Conservation (phyloP, 139 green algal genomes). For the Choricystis sp. region DNA sequence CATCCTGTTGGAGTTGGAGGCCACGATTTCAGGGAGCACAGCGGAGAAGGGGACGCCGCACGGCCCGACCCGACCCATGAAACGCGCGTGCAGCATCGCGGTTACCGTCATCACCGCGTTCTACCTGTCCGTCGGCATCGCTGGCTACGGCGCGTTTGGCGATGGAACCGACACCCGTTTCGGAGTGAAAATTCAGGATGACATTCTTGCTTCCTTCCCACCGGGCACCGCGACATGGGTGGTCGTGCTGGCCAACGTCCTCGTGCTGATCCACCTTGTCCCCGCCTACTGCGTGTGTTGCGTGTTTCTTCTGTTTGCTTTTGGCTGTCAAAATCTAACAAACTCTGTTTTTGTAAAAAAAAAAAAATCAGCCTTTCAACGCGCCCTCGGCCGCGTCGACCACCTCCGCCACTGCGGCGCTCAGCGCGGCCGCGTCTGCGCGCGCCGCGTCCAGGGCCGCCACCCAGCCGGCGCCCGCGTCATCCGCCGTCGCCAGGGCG, state of each 20-base stretch:
- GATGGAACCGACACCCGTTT: too few relatives aligned
- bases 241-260: constrained; percentile 15
- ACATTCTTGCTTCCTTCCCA: too few relatives aligned
- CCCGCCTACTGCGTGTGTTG: too few relatives aligned
- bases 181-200: too few relatives aligned
- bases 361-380: too few relatives aligned
- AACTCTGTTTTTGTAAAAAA: too few relatives aligned
- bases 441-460: not conserved
- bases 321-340: too few relatives aligned
- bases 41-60: too few relatives aligned
- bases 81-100: constrained; percentile 7
- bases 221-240: constrained; percentile 6
- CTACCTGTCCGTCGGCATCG: constrained; percentile 5
- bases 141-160: constrained; percentile 17
- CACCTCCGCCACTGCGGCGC: not conserved
- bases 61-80: constrained; percentile 13
- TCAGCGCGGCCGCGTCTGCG: not conserved
- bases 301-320: too few relatives aligned
- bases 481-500: too few relatives aligned
- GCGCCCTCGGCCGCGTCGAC: not conserved
- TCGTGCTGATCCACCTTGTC: constrained; percentile 25
- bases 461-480: too few relatives aligned
- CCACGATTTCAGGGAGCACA: constrained; percentile 11
- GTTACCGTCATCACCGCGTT: constrained; percentile 16
- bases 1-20: constrained; percentile 17